Conservation (phyloP, 1,284 basidiomycete species). For the Taiwanofungus camphoratus region DNA sequence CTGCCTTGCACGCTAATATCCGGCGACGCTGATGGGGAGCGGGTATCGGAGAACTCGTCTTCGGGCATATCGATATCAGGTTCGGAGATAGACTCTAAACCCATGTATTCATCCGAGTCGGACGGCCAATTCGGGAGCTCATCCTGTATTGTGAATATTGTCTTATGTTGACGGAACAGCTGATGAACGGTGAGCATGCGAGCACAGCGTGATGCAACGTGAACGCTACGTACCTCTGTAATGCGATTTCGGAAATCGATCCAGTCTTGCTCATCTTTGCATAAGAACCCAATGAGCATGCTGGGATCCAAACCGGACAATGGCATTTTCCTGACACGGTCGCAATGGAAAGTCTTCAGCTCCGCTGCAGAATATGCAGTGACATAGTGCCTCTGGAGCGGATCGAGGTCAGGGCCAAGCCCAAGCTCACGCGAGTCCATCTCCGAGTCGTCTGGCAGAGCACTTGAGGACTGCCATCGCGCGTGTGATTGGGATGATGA, state of each 20-base stretch:
- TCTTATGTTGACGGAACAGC: constrained; percentile 56
- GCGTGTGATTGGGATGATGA: constrained; percentile 29
- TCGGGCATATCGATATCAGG: constrained; percentile 55
- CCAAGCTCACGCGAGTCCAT: constrained; percentile 35
- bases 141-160: constrained; percentile 80
- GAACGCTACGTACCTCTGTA: constrained; percentile 45
- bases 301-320: constrained; percentile 90
- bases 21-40: constrained; percentile 27
- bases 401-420: constrained; percentile 36
- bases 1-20: constrained; percentile 21
- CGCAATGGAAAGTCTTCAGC: constrained; percentile 89
- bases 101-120: constrained; percentile 70
- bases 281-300: constrained; percentile 93
- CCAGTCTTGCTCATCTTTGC: constrained; percentile 80
- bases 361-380: constrained; percentile 60
- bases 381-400: constrained; percentile 52
- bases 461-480: constrained; percentile 30
- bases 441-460: constrained; percentile 29
- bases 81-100: constrained; percentile 76
- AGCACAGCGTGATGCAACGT: neutral
- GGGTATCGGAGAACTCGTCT: constrained; percentile 37
- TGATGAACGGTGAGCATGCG: constrained; percentile 10
- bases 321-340: constrained; percentile 90
- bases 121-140: constrained; percentile 80
- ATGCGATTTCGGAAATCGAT: constrained; percentile 73